Evolutionary conservation across 257 asterid species (phyloP).

Genomic region (Lithospermum erythrorhizon): DNA sequence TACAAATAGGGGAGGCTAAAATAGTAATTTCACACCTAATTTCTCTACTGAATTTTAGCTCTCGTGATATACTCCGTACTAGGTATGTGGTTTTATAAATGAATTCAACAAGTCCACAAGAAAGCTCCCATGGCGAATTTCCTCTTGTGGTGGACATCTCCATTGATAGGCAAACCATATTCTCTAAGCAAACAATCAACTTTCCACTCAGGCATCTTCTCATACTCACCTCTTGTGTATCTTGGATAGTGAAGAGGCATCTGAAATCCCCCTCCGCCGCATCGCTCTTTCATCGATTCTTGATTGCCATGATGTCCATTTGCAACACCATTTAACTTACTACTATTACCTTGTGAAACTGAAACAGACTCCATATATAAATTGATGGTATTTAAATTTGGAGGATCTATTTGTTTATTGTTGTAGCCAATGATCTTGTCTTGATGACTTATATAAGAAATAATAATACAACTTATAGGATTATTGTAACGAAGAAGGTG

Average conservation of each 20-base stretch:
- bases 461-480: not conserved
- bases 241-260: slow-evolving; percentile 21
- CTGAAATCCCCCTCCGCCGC: slow-evolving; percentile 5
- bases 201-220: slow-evolving; percentile 20
- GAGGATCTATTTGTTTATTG: not conserved
- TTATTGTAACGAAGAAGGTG: not conserved
- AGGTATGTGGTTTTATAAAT: not conserved
- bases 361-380: not conserved
- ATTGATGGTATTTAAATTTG: not conserved
- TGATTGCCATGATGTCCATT: not conserved
- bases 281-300: not conserved
- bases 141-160: slow-evolving; percentile 17
- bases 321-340: no score
- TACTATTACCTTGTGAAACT: not conserved
- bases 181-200: slow-evolving; percentile 14
- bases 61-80: no score
- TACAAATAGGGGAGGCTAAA: no score
- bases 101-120: slow-evolving; percentile 9
- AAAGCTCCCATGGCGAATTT: slow-evolving; percentile 23
- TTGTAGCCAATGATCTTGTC: not conserved
- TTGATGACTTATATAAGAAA: not conserved
- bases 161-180: slow-evolving; percentile 14
- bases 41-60: no score
- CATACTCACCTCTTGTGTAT: slow-evolving; percentile 17
- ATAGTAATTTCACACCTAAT: no score